Evolutionary conservation across 495 filamentous ascomycete genomes (phyloP).

Genomic region (Aspergillus leporis): DNA sequence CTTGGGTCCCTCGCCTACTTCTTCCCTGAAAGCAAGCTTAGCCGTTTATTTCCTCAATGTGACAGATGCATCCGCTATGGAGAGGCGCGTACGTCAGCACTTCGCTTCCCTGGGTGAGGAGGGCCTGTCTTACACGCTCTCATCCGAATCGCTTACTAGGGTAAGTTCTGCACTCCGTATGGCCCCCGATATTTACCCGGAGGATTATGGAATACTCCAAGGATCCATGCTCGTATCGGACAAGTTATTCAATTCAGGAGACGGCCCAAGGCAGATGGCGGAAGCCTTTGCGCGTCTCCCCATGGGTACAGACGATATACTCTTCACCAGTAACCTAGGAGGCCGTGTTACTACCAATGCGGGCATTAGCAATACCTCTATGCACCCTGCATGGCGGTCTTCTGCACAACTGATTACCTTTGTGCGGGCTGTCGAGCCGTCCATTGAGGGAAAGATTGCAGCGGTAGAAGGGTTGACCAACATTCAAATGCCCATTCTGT

Average conservation of each 20-base stretch:
- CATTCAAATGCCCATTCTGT: constrained; percentile 4
- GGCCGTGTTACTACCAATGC: constrained; percentile 6
- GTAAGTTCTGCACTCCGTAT: not conserved
- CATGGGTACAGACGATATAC: not conserved
- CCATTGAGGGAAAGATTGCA: not conserved
- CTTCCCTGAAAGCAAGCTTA: not conserved
- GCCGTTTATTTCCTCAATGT: no score
- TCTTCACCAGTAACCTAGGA: constrained; percentile 7
- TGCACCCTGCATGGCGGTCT: constrained; percentile 10
- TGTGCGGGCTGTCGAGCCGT: not conserved
- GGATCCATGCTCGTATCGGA: not conserved
- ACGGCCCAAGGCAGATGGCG: not conserved
- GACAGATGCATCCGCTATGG: no score
- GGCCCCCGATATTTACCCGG: not conserved
- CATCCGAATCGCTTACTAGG: not conserved
- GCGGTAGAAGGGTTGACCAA: not conserved
- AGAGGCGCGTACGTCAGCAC: not conserved
- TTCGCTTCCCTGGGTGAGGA: not conserved
- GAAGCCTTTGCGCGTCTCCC: not conserved
- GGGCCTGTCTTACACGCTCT: not conserved
- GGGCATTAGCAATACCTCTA: not conserved
- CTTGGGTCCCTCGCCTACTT: not conserved
- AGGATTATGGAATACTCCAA: not conserved
- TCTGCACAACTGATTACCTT: not conserved
- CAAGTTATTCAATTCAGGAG: not conserved